phyloP scores from a whole-genome alignment of 768 basidiomycete genomes.

The Collybia nuda region DNA sequence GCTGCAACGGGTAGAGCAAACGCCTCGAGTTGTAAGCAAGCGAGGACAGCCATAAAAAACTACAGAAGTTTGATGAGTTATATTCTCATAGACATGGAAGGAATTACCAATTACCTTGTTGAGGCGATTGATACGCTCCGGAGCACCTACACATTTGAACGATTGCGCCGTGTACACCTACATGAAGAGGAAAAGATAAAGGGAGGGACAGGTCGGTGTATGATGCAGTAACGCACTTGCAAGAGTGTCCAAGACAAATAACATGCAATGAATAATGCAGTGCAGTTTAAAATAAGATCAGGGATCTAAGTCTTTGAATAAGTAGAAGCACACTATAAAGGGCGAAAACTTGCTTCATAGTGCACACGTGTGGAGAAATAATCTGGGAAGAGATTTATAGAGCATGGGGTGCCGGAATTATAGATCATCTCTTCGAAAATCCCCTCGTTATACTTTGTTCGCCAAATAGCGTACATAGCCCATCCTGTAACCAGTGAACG shows the following conservation, averaged over 20 bases:
- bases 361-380: conserved; percentile 41
- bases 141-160: conserved; percentile 54
- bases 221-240: conserved; percentile 24
- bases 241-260: conserved; percentile 48
- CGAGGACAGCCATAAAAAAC: conserved; percentile 56
- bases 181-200: no score
- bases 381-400: conserved; percentile 41
- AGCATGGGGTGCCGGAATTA: conserved; percentile 43
- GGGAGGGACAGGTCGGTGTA: no score
- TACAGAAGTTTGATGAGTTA: conserved; percentile 15
- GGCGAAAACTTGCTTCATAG: conserved; percentile 36
- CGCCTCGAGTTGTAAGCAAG: conserved; percentile 52
- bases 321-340: not conserved
- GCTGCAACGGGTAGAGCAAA: conserved; percentile 51
- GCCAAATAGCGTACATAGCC: conserved; percentile 52
- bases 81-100: not conserved
- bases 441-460: conserved; percentile 32
- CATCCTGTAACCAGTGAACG: conserved; percentile 47
- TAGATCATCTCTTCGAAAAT: conserved; percentile 38
- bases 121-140: conserved; percentile 45
- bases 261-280: conserved; percentile 38
- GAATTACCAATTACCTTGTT: conserved; percentile 37
- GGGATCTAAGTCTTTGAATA: conserved; percentile 34
- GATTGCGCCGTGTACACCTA: conserved; percentile 47
- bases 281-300: conserved; percentile 44